These are phyloP conservation scores for Microbotryum lychnidis-dioicae DNA, from an alignment of 1,284 basidiomycete genomes.

Conservation along the genomic window DNA sequence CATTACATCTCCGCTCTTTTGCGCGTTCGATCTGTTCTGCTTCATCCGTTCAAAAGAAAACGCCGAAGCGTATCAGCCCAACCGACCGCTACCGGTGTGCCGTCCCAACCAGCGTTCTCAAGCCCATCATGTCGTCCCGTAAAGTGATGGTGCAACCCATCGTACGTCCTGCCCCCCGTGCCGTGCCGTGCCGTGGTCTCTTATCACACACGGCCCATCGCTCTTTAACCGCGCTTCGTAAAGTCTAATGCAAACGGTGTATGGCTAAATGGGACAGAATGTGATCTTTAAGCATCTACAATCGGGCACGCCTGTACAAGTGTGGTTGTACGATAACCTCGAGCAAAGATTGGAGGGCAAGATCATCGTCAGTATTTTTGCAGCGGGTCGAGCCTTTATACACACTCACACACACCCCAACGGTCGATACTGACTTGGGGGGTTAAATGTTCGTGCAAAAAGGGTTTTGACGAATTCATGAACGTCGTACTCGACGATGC, in stretches of 20 bases:
- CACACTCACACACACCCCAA: no score
- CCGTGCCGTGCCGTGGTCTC: neutral
- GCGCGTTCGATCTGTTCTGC: no score
- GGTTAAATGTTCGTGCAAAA: no score
- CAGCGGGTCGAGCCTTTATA: no score
- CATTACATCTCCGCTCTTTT: no score
- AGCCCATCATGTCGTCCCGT: no score
- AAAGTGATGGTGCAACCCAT: slow-evolving; percentile 20
- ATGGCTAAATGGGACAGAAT: slow-evolving; percentile 54
- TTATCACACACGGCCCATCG: slow-evolving; percentile 33
- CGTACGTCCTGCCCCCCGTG: slow-evolving; percentile 9
- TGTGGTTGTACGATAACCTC: slow-evolving; percentile 97
- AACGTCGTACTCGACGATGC: slow-evolving; percentile 94
- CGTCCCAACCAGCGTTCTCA: no score
- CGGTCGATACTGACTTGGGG: no score
- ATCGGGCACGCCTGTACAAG: slow-evolving; percentile 60
- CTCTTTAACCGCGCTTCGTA: neutral
- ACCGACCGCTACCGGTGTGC: no score
- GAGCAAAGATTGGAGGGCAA: slow-evolving; percentile 95
- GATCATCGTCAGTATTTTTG: slow-evolving; percentile 69
- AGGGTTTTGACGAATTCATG: slow-evolving; percentile 94
- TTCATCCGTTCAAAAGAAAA: no score
- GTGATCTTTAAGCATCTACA: slow-evolving; percentile 99
- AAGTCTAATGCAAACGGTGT: no score
- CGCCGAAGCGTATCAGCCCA: no score